These are phyloP conservation scores for Hypoxylon sp. DNA, from an alignment of 2,329 filamentous ascomycete genomes.

Conservation along the genomic window DNA sequence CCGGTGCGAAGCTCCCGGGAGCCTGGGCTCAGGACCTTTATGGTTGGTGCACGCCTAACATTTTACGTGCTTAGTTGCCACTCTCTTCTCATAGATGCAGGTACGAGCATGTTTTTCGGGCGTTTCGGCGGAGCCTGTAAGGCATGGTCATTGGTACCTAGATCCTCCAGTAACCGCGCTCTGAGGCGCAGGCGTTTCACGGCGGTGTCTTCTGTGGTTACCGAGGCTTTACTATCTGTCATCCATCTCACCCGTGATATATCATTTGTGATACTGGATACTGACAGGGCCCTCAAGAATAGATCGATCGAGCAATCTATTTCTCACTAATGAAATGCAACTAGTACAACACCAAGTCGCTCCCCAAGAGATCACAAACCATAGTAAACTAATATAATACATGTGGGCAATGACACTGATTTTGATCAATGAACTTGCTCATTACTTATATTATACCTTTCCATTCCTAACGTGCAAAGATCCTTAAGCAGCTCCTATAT, in stretches of 20 bases:
- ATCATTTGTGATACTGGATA: conserved; percentile 10
- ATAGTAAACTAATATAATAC: not conserved
- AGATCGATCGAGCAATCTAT: not conserved
- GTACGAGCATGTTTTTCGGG: conserved; percentile 32
- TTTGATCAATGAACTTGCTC: not conserved
- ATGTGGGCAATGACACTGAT: not conserved
- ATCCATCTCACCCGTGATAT: conserved; percentile 13
- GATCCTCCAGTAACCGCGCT: conserved; percentile 6
- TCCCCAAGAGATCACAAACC: not conserved
- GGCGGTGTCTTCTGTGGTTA: conserved; percentile 28
- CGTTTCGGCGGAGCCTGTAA: conserved; percentile 17
- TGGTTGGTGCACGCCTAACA: conserved; percentile 7
- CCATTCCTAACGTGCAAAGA: not conserved
- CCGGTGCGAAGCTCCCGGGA: conserved; percentile 16
- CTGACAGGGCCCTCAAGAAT: not conserved
- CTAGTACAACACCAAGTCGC: not conserved
- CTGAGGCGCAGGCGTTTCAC: conserved; percentile 24
- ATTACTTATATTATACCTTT: not conserved
- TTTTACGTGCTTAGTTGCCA: conserved; percentile 9
- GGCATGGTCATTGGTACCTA: conserved; percentile 25
- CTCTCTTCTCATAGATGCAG: conserved; percentile 32
- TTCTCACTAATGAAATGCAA: not conserved
- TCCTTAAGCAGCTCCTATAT: not conserved
- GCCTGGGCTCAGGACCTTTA: conserved; percentile 20
- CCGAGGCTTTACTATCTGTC: conserved; percentile 7